A percentile compares a stretch with the other conserved stretches of the same genome.
Evolutionary conservation across 1,284 basidiomycete genomes (phyloP).

Genomic region (Bjerkandera adusta): DNA sequence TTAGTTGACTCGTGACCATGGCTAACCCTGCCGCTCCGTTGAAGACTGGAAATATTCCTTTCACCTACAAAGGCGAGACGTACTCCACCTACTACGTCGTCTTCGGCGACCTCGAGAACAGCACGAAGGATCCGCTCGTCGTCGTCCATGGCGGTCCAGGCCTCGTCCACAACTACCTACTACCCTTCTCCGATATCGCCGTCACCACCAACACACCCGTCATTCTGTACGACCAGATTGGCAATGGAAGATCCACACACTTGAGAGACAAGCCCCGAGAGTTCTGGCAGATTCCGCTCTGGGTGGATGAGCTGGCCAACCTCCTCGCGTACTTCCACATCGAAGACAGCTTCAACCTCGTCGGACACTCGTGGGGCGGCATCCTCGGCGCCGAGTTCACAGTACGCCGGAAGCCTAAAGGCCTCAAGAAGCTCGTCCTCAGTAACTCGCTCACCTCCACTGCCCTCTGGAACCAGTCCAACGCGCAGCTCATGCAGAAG

Average conservation of each 20-base stretch:
- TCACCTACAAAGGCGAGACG: too few species aligned
- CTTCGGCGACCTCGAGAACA: slow-evolving; percentile 12
- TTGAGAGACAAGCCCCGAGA: slow-evolving; percentile 24
- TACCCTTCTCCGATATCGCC: slow-evolving; percentile 24
- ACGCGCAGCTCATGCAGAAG: slow-evolving; percentile 16
- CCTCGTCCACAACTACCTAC: slow-evolving; percentile 26
- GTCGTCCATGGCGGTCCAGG: slow-evolving; percentile 26
- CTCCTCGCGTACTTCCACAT: slow-evolving; percentile 26
- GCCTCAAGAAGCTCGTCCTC: slow-evolving; percentile 27
- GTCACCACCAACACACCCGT: slow-evolving; percentile 20
- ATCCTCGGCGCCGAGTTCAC: slow-evolving; percentile 25
- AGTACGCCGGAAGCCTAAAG: slow-evolving; percentile 22
- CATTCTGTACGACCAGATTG: slow-evolving; percentile 35
- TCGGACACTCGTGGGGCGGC: slow-evolving; percentile 36
- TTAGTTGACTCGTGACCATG: too few species aligned
- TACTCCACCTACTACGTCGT: slow-evolving; percentile 21
- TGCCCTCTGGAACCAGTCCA: slow-evolving; percentile 25
- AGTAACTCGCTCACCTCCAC: slow-evolving; percentile 19
- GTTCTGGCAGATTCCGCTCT: slow-evolving; percentile 33
- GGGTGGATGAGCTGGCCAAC: slow-evolving; percentile 32
- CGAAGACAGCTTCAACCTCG: slow-evolving; percentile 23
- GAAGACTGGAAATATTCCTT: too few species aligned
- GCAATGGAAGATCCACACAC: slow-evolving; percentile 30
- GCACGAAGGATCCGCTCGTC: slow-evolving; percentile 19
- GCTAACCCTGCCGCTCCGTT: too few species aligned